Base-by-base conservation (phyloP, 2,329 filamentous ascomycete genomes). In the Aspergillus sp. region DNA sequence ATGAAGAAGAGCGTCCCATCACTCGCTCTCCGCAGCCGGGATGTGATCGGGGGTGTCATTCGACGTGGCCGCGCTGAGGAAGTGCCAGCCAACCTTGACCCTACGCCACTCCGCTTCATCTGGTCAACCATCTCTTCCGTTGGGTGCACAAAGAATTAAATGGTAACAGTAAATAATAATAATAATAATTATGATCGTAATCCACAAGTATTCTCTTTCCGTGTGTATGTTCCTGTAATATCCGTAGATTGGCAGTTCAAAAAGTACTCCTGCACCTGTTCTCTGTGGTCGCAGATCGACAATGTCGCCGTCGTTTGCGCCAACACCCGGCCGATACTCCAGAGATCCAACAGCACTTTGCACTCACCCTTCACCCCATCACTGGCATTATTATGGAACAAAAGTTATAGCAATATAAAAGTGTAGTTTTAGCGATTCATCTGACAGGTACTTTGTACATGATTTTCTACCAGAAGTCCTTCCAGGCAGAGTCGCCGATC, bases 11-110 rank as follows among this genome's bases (percentile, higher is more conserved):
- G 41, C 32, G 32, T 36, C 32, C 32, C 39, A 50, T 30, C 42
- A 25, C 36, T 58, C 36, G 42, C 52, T 58, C 50, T 64, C 55
- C 49, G 54, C 60, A 57, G 53, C 57, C 54, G 49, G 64, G 57
- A 65, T 65, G 62, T 58, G 62, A 60, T 61, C 57, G 61, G 66
- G 62, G 61, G 62, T 59, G 62, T 66, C 64, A 65, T 68, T 71
- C 68, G 70, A 73, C 70, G 70, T 72, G 70, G 70, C 70, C 70
- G 63, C 64, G 70, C 67, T 69, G 68, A 65, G 53, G 54, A 60
- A 55, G 61, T 62, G 62, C 66, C 66, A 63, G 58, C 62, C 60
- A 61, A 61, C 64, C 64, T 49, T 21, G 42, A 23, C 64, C 56
- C 67, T 60, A 67, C 64, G 53, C 63, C 61, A 63, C 61, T 65